Conservation (phyloP, 2,329 filamentous ascomycete genomes). For the Zelopaecilomyces penicillatus region DNA sequence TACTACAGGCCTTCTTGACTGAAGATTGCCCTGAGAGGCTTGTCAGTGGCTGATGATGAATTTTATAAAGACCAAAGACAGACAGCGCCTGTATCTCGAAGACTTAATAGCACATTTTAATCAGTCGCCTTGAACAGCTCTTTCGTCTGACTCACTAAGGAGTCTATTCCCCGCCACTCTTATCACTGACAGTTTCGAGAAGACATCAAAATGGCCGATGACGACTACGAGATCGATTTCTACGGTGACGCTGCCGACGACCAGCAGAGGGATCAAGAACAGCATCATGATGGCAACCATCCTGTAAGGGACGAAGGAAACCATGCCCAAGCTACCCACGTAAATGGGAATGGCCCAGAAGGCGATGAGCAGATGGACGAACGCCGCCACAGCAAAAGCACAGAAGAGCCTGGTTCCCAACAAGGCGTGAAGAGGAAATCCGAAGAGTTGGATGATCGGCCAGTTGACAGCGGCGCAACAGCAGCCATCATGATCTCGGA, state of each 20-base stretch:
- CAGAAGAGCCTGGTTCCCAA: constrained; percentile 15
- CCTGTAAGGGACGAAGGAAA: constrained; percentile 17
- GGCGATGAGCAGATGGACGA: constrained; percentile 31
- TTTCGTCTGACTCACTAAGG: neutral
- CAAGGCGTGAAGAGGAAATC: constrained; percentile 55
- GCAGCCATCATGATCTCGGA: constrained; percentile 79
- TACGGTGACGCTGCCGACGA: constrained; percentile 53
- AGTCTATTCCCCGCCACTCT: constrained; percentile 12
- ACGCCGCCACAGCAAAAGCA: constrained; percentile 17
- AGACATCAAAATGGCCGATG: constrained; percentile 50
- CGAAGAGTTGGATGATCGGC: constrained; percentile 45
- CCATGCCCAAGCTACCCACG: constrained; percentile 9
- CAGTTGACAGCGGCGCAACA: constrained; percentile 51
- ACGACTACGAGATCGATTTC: constrained; percentile 66
- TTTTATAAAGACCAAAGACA: constrained; percentile 1
- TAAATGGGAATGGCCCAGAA: constrained; percentile 17
- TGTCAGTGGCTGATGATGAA: constrained; percentile 2
- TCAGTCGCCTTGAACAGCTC: neutral
- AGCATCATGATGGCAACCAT: constrained; percentile 31
- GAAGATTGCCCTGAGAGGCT: neutral
- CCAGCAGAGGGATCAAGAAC: constrained; percentile 23
- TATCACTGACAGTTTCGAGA: constrained; percentile 5
- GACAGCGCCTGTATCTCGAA: constrained; percentile 6
- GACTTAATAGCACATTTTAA: constrained; percentile 6
- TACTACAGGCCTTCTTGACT: neutral